Evolutionary conservation across 2,329 filamentous ascomycete species (phyloP), one percentile per base, ranked within the genome.

Genomic region (Fusarium continuum): DNA sequence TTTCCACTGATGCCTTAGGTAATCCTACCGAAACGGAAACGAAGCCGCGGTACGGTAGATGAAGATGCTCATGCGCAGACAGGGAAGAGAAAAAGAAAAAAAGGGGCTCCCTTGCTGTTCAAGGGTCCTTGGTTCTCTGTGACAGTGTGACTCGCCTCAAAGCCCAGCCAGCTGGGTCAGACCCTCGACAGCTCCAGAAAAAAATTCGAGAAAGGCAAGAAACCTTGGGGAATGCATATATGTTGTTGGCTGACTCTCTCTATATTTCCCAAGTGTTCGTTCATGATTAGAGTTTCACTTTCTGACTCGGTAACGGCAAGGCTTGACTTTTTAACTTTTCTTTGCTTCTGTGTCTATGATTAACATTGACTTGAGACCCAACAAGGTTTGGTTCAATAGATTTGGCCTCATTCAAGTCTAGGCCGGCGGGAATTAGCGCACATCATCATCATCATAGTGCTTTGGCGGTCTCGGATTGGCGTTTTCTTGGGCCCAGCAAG

Each of bases 111-210:
- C 57, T 46, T 66, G 62, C 31, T 36, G 26, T 35, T 53, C 39
- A 34, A 46, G 55, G 55, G 51, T 60, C 49, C 39, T 38, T 47
- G 41, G 19, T 45, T 63, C 44, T 29, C 31, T n/a, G 26, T n/a
- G n/a, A n/a, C n/a, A n/a, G n/a, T n/a, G n/a, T n/a, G 22, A 16
- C 29, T 43, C 47, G 38, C 46, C 62, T 61, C 57, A 66, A 65
- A 55, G 50, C 55, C 66, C 54, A 69, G 64, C 52, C 64, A 44
- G 25, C 53, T 47, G 57, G 67, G 46, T 41, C 52, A 53, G 31
- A 53, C 32, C 13, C 31, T 39, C 32, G 32, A 51, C 16, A 43
- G 44, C 40, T 61, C 56, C 39, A 47, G 46, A 53, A 51, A 29
- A 49, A 46, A 28, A 19, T 47, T 56, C 32, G 43, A 48, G 40